A percentile compares a stretch with the other conserved stretches of the same genome.
These are phyloP conservation scores for Delonix regia DNA, from an alignment of 306 rosid genomes.

Conservation along the genomic window DNA sequence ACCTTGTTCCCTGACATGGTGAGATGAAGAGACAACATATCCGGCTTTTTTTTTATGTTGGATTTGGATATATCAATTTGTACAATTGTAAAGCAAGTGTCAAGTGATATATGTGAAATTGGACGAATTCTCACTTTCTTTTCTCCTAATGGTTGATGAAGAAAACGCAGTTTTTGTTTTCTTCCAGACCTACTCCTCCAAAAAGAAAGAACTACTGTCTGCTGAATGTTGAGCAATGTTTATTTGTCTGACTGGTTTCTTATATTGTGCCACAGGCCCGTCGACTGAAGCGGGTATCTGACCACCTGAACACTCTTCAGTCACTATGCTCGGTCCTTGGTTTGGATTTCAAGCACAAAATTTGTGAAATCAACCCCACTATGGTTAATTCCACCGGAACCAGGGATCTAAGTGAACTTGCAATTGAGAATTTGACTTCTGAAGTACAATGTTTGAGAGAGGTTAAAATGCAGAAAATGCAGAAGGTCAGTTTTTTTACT, in stretches of 20 bases:
- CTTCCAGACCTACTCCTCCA: neutral
- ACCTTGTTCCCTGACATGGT: neutral
- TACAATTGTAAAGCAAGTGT: neutral
- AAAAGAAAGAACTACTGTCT: neutral
- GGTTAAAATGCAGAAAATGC: constrained; percentile 66
- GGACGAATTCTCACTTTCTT: neutral
- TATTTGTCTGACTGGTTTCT: neutral
- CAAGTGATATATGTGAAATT: neutral
- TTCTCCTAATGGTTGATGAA: neutral
- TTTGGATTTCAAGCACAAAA: constrained; percentile 37
- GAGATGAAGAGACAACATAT: neutral
- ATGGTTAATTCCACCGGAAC: constrained; percentile 37
- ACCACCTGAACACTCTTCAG: constrained; percentile 41
- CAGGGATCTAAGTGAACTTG: constrained; percentile 48
- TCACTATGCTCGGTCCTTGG: constrained; percentile 48
- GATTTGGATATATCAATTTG: neutral
- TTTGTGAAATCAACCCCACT: constrained; percentile 44
- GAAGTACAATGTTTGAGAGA: constrained; percentile 54
- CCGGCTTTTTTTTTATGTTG: neutral
- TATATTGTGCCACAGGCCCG: constrained; percentile 42
- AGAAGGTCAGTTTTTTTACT: constrained; percentile 49
- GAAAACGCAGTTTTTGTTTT: constrained; percentile 1
- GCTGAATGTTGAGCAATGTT: neutral
- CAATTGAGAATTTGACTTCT: constrained; percentile 53
- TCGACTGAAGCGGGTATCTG: constrained; percentile 56